Evolutionary conservation across 768 basidiomycete genomes (phyloP).

Genomic region (Amanita rubescens): DNA sequence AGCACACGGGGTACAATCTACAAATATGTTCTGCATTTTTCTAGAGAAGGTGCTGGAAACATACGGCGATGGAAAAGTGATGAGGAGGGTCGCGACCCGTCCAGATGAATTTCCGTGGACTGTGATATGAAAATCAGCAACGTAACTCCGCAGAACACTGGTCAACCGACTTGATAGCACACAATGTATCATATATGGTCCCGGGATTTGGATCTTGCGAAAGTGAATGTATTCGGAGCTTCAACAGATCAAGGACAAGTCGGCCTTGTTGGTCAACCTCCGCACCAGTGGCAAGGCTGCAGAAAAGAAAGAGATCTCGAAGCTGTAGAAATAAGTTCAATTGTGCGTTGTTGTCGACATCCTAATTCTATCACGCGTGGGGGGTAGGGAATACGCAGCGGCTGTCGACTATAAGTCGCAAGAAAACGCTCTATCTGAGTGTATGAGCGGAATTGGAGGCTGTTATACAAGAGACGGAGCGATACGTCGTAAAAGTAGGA

Average conservation of each 20-base stretch:
- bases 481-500: conserved; percentile 13
- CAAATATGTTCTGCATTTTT: background rate
- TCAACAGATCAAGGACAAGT: conserved; percentile 18
- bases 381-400: conserved; percentile 9
- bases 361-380: conserved; percentile 15
- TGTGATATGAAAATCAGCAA: conserved; percentile 11
- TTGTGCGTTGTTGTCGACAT: conserved; percentile 11
- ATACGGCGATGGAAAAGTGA: conserved; percentile 54
- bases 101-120: conserved; percentile 46
- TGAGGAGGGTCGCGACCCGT: conserved; percentile 55
- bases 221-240: conserved; percentile 21
- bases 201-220: conserved; percentile 14
- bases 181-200: conserved; percentile 19
- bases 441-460: conserved; percentile 15
- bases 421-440: conserved; percentile 16
- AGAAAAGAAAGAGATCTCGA: conserved; percentile 12
- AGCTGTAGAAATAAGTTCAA: conserved; percentile 14
- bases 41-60: conserved; percentile 14
- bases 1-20: conserved; percentile 39
- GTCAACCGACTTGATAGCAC: conserved; percentile 20
- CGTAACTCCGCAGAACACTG: background rate
- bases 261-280: conserved; percentile 17
- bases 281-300: conserved; percentile 6
- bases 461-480: conserved; percentile 13
- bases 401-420: conserved; percentile 6